phyloP scores from a whole-genome alignment of 371 early-diverging fungal genomes.

The Mortierella sp. region DNA sequence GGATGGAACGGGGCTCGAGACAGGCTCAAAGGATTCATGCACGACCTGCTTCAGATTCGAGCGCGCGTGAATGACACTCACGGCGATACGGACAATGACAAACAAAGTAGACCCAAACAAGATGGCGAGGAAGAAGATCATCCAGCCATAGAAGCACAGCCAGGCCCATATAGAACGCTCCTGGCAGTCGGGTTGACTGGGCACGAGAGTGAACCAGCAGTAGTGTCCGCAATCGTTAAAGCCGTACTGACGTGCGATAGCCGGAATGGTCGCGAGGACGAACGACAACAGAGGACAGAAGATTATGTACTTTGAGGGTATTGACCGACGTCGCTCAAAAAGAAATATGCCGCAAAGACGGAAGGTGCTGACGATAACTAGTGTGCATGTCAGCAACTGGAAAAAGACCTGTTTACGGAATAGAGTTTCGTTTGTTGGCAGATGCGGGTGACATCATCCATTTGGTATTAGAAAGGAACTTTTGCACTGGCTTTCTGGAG shows the following conservation, averaged over 20 bases:
- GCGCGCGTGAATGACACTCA: constrained; percentile 12
- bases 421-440: too few species aligned
- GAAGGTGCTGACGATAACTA: constrained; percentile 47
- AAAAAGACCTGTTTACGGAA: constrained; percentile 48
- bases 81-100: constrained; percentile 34
- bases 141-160: constrained; percentile 41
- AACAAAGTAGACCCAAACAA: constrained; percentile 39
- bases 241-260: constrained; percentile 17
- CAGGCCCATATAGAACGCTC: constrained; percentile 40
- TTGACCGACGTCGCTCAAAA: constrained; percentile 24
- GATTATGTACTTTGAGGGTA: constrained; percentile 32
- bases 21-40: constrained; percentile 9
- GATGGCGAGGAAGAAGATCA: constrained; percentile 35
- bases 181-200: constrained; percentile 19
- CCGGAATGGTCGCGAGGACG: constrained; percentile 34
- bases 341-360: constrained; percentile 51
- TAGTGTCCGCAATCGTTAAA: constrained; percentile 42
- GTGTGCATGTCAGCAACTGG: constrained; percentile 40
- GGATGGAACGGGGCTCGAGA: background rate
- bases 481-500: too few species aligned
- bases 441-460: too few species aligned
- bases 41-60: constrained; percentile 27
- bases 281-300: constrained; percentile 35
- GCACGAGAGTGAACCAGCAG: constrained; percentile 37
- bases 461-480: too few species aligned